Evolutionary conservation across 1,284 basidiomycete species (phyloP).

Genomic region (Tilletia indica): DNA sequence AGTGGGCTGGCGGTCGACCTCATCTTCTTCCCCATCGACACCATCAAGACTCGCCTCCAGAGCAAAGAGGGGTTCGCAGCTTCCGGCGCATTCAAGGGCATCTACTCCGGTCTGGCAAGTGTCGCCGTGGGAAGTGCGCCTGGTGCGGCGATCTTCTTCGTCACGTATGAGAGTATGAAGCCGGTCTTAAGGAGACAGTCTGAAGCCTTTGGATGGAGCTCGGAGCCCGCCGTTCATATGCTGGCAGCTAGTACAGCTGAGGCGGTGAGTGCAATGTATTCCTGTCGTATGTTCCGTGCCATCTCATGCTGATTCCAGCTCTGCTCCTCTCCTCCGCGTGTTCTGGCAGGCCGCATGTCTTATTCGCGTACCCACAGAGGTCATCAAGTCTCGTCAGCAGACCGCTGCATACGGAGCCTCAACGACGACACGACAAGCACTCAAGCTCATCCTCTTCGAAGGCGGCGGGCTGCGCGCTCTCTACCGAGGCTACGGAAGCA

Average conservation of each 20-base stretch:
- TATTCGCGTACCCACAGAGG: slow-evolving; percentile 88
- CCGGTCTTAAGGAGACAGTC: slow-evolving; percentile 54
- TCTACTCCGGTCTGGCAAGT: slow-evolving; percentile 92
- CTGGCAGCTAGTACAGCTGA: slow-evolving; percentile 55
- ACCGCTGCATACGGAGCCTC: slow-evolving; percentile 68
- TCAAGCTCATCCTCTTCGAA: slow-evolving; percentile 61
- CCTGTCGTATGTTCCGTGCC: too few relatives aligned
- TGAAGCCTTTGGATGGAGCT: background rate
- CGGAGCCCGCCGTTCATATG: slow-evolving; percentile 56
- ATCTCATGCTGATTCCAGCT: background rate
- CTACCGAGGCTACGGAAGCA: slow-evolving; percentile 76
- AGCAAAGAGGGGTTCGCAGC: slow-evolving; percentile 78
- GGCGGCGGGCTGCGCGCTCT: slow-evolving; percentile 66
- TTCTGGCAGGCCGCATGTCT: slow-evolving; percentile 75
- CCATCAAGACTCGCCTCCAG: slow-evolving; percentile 91
- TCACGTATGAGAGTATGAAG: slow-evolving; percentile 88
- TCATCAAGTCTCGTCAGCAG: slow-evolving; percentile 82
- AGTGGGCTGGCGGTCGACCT: slow-evolving; percentile 65
- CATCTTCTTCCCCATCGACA: slow-evolving; percentile 94
- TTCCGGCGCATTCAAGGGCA: slow-evolving; percentile 84
- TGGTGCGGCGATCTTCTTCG: slow-evolving; percentile 93
- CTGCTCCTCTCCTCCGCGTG: background rate
- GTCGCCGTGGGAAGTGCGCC: slow-evolving; percentile 94
- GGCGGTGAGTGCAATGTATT: slow-evolving; percentile 32
- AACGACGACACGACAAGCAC: slow-evolving; percentile 60